Conservation (phyloP, 805 yeast genomes). For the Lipomyces orientalis region DNA sequence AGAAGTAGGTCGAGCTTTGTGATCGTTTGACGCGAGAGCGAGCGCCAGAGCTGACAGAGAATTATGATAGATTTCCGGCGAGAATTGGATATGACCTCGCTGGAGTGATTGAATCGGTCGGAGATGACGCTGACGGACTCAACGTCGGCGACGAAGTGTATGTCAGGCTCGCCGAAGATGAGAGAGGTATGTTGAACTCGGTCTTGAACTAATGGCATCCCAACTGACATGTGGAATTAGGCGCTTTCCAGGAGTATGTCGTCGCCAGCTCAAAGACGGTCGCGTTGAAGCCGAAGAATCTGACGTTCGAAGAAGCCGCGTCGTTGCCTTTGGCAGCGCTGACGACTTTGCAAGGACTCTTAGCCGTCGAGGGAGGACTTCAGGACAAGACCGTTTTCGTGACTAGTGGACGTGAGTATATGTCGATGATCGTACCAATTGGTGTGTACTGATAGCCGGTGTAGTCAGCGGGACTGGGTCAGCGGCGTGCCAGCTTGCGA, state of each 20-base stretch:
- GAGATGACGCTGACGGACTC: conserved; percentile 30
- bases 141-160: conserved; percentile 37
- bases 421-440: background rate
- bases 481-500: conserved; percentile 37
- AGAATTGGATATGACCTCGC: conserved; percentile 38
- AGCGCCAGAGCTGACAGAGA: background rate
- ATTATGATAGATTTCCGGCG: conserved; percentile 26
- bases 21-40: background rate
- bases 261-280: conserved; percentile 17
- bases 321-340: conserved; percentile 35
- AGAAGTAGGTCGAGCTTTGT: conserved; percentile 14
- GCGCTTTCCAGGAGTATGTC: conserved; percentile 35
- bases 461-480: conserved; percentile 30
- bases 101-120: conserved; percentile 38
- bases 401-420: conserved; percentile 26
- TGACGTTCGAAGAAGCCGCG: conserved; percentile 37
- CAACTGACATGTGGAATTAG: conserved; percentile 2
- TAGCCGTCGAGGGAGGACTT: conserved; percentile 11
- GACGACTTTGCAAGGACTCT: conserved; percentile 34
- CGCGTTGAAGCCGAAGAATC: conserved; percentile 30
- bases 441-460: background rate
- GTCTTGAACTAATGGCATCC: background rate
- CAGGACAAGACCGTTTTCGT: conserved; percentile 35
- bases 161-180: conserved; percentile 19
- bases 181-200: conserved; percentile 14